phyloP scores from a whole-genome alignment of 305 asterid genomes.

The Solanum chacoense region DNA sequence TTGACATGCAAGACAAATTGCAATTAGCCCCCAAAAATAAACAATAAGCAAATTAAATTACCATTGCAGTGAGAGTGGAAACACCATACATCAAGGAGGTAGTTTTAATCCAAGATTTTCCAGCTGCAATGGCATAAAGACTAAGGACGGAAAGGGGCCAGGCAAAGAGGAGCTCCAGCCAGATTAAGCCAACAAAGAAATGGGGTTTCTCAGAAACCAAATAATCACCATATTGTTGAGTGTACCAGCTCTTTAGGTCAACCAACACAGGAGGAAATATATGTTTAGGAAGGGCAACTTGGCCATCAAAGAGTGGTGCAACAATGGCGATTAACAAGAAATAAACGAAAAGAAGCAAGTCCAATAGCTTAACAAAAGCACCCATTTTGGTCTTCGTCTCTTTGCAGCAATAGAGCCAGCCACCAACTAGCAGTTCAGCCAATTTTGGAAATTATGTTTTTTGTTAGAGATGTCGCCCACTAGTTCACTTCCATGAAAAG shows the following conservation, averaged over 20 bases:
- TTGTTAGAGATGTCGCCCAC: not conserved
- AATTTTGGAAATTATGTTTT: not conserved
- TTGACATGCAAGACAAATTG: not conserved
- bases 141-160: constrained; percentile 72
- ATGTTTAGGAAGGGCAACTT: constrained; percentile 50
- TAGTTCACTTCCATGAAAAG: not conserved
- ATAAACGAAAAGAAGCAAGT: constrained; percentile 46
- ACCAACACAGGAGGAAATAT: constrained; percentile 50
- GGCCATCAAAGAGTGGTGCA: constrained; percentile 79
- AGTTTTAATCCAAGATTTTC: constrained; percentile 72
- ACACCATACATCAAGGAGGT: constrained; percentile 79
- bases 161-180: constrained; percentile 74
- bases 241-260: constrained; percentile 66
- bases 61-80: constrained; percentile 61
- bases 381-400: constrained; percentile 25
- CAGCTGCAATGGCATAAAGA: constrained; percentile 48
- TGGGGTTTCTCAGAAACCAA: constrained; percentile 66
- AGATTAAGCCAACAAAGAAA: constrained; percentile 67
- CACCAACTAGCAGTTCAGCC: not conserved
- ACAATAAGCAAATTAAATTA: constrained; percentile 4
- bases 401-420: not conserved
- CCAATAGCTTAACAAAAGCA: constrained; percentile 35
- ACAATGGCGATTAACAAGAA: constrained; percentile 50
- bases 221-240: constrained; percentile 54
- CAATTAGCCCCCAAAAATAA: not conserved